Base-by-base conservation (phyloP, 2,329 filamentous ascomycete genomes). In the Cladosporium sp. region DNA sequence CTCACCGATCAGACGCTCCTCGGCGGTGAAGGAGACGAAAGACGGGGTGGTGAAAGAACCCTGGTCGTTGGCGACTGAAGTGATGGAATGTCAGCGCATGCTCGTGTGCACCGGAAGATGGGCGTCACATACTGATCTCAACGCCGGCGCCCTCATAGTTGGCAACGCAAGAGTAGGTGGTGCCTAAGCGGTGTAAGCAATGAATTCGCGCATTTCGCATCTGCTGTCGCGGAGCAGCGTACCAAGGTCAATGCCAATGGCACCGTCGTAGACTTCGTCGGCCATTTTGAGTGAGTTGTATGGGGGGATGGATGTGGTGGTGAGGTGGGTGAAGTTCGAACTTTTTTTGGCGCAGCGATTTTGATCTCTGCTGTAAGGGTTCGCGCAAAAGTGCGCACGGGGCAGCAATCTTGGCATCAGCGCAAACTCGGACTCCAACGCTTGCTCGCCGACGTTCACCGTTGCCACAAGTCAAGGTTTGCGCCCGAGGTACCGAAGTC, bases 201-300 rank as follows among this genome's bases (percentile, higher is more conserved):
- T 9, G 40, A 28, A 19, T 43, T 40, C 38, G 19, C 46, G 32
- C 13, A 16, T 46, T 9, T 43, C 28, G 38, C 16, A 19, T 14
- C 13, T 22, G 31, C 40, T 10, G 35, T 38, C 32, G 32, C 40
- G 32, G 32, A 11, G 32, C n/a, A 63, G 78, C 85, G 70, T 80
- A 95, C 92, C 93, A 80, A 98, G 84, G 86, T 98, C 93, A 81
- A 98, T 98, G 85, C 93, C 93, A 80, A 97, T 89, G 84, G 93
- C 93, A 87, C 93, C 93, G 75, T 98, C 93, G 77, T 97, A 98
- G 70, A 95, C 85, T 85, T 96, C 92, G 76, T 95, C 90, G 75
- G 89, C 85, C 92, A 96, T 96, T 73, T 78, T 89, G 50, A 28
- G 43, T 53, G 28, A 37, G 41, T 33, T 34, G 16, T 53, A 53